Evolutionary conservation across 2,329 filamentous ascomycete species (phyloP).

Genomic region (Penicillium digitatum): DNA sequence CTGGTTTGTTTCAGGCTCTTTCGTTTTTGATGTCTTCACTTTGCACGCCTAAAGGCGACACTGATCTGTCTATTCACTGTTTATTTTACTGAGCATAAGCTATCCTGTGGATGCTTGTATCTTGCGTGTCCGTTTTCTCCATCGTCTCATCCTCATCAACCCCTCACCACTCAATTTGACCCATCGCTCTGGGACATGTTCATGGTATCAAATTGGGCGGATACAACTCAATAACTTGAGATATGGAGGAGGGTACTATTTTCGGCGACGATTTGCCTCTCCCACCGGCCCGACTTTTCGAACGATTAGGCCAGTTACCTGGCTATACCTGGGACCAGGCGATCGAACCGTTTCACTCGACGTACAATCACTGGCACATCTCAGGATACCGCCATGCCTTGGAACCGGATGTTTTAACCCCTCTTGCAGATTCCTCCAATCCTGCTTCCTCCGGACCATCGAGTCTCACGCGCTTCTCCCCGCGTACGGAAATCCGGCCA

Average conservation of each 20-base stretch:
- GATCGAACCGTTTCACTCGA: constrained; percentile 48
- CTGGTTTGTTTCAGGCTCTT: neutral
- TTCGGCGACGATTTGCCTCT: constrained; percentile 47
- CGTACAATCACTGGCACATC: constrained; percentile 87
- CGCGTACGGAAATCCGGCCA: constrained; percentile 40
- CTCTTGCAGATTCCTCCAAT: constrained; percentile 40
- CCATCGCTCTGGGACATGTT: neutral
- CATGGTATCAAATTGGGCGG: constrained; percentile 19
- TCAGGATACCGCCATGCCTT: constrained; percentile 57
- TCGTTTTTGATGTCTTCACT: neutral
- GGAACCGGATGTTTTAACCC: constrained; percentile 47
- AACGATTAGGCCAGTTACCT: constrained; percentile 67
- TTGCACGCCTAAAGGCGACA: constrained; percentile 1
- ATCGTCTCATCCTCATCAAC: constrained; percentile 9
- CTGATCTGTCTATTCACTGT: neutral
- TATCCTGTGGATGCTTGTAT: constrained; percentile 14
- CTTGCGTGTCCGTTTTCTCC: constrained; percentile 21
- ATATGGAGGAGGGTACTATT: constrained; percentile 37
- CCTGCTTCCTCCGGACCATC: constrained; percentile 40
- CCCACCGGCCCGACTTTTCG: constrained; percentile 65
- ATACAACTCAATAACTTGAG: constrained; percentile 5
- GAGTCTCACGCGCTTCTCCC: constrained; percentile 43
- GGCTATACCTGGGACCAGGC: constrained; percentile 75
- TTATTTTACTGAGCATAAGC: neutral
- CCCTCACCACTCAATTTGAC: neutral